Percentiles rank a stretch among this genome's conserved stretches.
Conservation (phyloP, 306 rosid genomes). For the Sphenostylis stenocarpa region DNA sequence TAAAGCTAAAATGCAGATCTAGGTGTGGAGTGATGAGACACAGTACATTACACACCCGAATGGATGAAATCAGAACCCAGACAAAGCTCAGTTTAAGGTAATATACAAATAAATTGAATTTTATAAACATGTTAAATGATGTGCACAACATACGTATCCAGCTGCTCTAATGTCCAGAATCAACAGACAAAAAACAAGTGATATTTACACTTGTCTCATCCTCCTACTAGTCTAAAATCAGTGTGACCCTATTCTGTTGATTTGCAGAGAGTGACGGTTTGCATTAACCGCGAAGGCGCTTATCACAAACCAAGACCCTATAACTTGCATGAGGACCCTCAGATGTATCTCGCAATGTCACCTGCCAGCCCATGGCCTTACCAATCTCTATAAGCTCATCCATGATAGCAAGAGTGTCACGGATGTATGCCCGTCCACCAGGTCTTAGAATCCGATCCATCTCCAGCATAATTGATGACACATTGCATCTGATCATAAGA, state of each 20-base stretch:
- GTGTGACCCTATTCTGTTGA: not conserved
- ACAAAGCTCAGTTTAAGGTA: no score
- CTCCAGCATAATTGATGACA: constrained; percentile 87
- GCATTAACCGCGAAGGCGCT: constrained; percentile 59
- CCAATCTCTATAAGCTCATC: constrained; percentile 73
- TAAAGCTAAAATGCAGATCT: not conserved
- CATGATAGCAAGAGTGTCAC: constrained; percentile 77
- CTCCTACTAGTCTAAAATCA: constrained; percentile 17
- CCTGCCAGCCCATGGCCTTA: constrained; percentile 79
- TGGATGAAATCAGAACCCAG: not conserved
- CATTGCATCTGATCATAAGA: constrained; percentile 66
- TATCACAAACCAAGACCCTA: constrained; percentile 70
- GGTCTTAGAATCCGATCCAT: constrained; percentile 94
- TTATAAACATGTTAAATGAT: constrained; percentile 28
- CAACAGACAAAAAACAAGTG: constrained; percentile 18
- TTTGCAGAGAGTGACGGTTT: not conserved
- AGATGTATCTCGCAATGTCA: constrained; percentile 63
- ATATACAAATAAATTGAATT: constrained; percentile 30
- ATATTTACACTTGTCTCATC: constrained; percentile 24
- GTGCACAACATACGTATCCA: constrained; percentile 16
- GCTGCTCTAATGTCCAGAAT: constrained; percentile 26
- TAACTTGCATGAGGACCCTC: constrained; percentile 97
- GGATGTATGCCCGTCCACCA: constrained; percentile 76
- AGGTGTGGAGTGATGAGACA: not conserved
- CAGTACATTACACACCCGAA: not conserved